Percentiles rank a stretch among this genome's conserved stretches.
Conservation (phyloP, 2,329 filamentous ascomycete genomes). For the Pseudocercospora fuligena region DNA sequence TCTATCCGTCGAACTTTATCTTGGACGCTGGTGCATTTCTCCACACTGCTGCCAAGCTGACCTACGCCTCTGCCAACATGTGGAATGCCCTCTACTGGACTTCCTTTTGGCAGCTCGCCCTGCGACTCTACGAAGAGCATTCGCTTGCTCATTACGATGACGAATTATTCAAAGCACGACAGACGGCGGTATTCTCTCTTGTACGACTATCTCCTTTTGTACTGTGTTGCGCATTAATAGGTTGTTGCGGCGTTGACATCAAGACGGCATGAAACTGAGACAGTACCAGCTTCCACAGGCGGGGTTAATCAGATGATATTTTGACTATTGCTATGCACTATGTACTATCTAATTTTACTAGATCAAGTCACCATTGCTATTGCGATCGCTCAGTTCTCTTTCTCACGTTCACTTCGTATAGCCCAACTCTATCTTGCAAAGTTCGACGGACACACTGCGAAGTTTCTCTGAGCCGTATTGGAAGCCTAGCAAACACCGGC, state of each 20-base stretch:
- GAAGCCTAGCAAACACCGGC: not conserved
- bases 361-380: not conserved
- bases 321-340: constrained; percentile 2
- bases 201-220: not conserved
- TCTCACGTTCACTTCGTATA: not conserved
- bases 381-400: not conserved
- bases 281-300: constrained; percentile 11
- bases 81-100: not conserved
- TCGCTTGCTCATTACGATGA: constrained; percentile 5
- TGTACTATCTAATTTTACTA: not conserved
- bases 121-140: not conserved
- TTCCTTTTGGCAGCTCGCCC: not conserved
- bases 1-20: constrained; percentile 2
- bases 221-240: not conserved
- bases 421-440: not conserved
- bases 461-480: not conserved
- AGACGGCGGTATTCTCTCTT: not conserved
- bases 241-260: not conserved
- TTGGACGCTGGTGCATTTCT: not conserved
- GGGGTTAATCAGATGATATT: constrained; percentile 7
- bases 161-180: not conserved
- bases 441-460: not conserved
- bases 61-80: not conserved
- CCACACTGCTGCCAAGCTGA: constrained; percentile 6
- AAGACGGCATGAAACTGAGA: constrained; percentile 3